Evolutionary conservation across 805 yeast species (phyloP).

Genomic region (Saccharomycopsis lassenensis): DNA sequence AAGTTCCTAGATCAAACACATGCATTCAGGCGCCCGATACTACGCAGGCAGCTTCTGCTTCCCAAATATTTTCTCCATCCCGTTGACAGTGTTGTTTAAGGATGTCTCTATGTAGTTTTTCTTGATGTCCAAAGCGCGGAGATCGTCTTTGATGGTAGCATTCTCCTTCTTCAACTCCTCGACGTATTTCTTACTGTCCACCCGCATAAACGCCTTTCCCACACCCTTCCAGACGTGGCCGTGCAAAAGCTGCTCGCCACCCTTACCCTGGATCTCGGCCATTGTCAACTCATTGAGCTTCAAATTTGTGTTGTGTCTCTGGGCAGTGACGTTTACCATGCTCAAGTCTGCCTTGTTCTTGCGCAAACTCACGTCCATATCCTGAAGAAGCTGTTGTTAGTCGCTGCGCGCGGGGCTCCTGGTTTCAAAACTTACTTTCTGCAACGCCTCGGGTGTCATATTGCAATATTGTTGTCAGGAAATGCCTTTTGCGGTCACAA

Average conservation of each 20-base stretch:
- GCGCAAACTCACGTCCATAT: constrained; percentile 14
- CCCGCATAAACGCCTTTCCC: constrained; percentile 16
- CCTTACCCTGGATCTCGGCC: constrained; percentile 10
- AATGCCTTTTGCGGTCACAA: no score
- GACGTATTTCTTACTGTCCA: constrained; percentile 4
- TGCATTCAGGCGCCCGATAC: no score
- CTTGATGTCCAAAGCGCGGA: constrained; percentile 15
- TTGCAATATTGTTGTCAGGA: no score
- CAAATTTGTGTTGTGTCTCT: constrained; percentile 11
- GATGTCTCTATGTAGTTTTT: constrained; percentile 17
- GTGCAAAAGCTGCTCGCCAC: not conserved
- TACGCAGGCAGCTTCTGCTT: no score
- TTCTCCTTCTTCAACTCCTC: constrained; percentile 12
- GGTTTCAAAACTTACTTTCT: no score
- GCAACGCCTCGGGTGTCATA: no score
- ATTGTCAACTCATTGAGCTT: constrained; percentile 16
- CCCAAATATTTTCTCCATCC: constrained; percentile 15
- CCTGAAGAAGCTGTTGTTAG: constrained; percentile 15
- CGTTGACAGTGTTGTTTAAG: constrained; percentile 15
- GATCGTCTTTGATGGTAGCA: constrained; percentile 13
- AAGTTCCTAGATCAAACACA: no score
- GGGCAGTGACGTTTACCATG: constrained; percentile 17
- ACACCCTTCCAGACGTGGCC: constrained; percentile 17
- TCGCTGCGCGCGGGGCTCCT: no score
- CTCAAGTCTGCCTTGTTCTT: constrained; percentile 17